Evolutionary conservation across 805 yeast genomes (phyloP).

Genomic region (Saccharomyces paradoxus): DNA sequence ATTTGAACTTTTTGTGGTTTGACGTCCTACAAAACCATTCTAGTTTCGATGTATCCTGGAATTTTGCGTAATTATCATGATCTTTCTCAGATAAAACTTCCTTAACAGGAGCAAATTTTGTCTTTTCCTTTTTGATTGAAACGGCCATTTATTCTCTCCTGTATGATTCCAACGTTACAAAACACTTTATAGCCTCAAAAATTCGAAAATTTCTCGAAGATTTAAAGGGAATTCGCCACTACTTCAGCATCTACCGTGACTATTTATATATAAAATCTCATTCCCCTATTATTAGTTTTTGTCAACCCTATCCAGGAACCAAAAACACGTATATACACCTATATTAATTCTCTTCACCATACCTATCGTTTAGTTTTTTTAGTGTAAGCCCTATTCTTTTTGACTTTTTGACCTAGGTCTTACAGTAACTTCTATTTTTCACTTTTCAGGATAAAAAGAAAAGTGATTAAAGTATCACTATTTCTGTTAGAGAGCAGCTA

Average conservation of each 20-base stretch:
- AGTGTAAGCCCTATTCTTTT: neutral
- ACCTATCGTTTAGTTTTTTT: neutral
- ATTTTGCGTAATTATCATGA: neutral
- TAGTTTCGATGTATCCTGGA: neutral
- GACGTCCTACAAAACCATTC: neutral
- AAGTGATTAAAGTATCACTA: neutral
- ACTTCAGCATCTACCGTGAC: neutral
- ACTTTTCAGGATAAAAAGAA: neutral
- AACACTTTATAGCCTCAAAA: neutral
- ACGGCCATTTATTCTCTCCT: neutral
- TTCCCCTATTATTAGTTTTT: neutral
- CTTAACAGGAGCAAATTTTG: constrained; percentile 9
- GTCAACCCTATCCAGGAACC: neutral
- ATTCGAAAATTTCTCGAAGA: neutral
- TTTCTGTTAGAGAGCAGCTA: neutral
- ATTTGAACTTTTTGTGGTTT: neutral
- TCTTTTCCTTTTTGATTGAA: constrained; percentile 5
- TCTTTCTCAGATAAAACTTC: constrained; percentile 5
- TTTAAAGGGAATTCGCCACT: neutral
- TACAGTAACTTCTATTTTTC: neutral
- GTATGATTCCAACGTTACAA: neutral
- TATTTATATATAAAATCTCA: neutral
- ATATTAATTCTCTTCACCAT: neutral
- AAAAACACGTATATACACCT: neutral
- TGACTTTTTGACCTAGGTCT: neutral